Conservation (phyloP, 179 eudicot genomes). For the Carnegiea gigantea region DNA sequence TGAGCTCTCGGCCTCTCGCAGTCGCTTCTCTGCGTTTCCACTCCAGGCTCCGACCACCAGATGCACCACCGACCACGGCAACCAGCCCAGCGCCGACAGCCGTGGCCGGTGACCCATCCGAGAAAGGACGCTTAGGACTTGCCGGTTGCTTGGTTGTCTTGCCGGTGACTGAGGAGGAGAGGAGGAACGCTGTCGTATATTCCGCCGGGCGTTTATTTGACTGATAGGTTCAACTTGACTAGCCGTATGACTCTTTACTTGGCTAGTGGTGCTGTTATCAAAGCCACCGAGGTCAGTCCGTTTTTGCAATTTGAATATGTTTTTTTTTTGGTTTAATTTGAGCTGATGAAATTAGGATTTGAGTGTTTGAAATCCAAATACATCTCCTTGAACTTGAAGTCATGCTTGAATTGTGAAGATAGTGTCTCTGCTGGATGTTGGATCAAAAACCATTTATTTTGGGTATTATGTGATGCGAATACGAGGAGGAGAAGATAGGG, state of each 20-base stretch:
- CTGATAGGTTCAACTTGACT: constrained; percentile 73
- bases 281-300: constrained; percentile 66
- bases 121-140: too few relatives aligned
- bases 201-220: constrained; percentile 77
- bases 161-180: constrained; percentile 52
- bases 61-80: too few relatives aligned
- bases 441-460: neutral
- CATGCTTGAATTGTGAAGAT: too few relatives aligned
- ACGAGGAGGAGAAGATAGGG: too few relatives aligned
- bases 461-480: too few relatives aligned
- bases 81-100: too few relatives aligned
- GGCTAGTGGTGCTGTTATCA: constrained; percentile 82
- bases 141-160: too few relatives aligned
- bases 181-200: constrained; percentile 77
- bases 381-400: too few relatives aligned
- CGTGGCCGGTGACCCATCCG: too few relatives aligned
- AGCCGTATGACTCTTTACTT: constrained; percentile 92
- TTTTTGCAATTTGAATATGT: neutral
- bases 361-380: neutral
- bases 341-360: neutral
- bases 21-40: too few relatives aligned
- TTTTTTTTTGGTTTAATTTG: neutral
- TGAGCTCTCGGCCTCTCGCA: too few relatives aligned
- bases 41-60: too few relatives aligned
- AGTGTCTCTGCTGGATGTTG: neutral